Percentiles rank a stretch among this genome's conserved stretches.
Conservation (phyloP, 2,329 filamentous ascomycete species). For the Trichoderma pleuroti region DNA sequence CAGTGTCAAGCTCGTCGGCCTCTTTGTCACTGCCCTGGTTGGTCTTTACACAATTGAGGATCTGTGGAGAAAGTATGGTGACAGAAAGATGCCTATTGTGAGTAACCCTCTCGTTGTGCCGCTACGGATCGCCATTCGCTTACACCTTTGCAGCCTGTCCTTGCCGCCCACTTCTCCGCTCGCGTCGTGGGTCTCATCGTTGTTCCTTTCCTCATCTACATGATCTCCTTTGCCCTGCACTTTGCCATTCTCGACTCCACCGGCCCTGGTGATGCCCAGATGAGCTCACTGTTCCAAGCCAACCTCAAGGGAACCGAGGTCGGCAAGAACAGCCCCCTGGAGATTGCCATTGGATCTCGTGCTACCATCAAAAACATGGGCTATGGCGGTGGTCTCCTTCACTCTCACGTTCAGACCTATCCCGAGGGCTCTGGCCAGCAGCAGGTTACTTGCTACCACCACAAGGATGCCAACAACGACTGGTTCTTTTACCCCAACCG, state of each 20-base stretch:
- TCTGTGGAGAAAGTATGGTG: conserved; percentile 96
- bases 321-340: conserved; percentile 88
- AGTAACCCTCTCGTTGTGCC: conserved; percentile 27
- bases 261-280: conserved; percentile 97
- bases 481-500: conserved; percentile 99
- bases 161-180: conserved; percentile 74
- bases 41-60: conserved; percentile 95
- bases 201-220: conserved; percentile 85
- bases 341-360: conserved; percentile 83
- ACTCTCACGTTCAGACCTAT: conserved; percentile 95
- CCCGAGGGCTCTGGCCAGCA: conserved; percentile 92
- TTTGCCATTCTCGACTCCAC: conserved; percentile 91
- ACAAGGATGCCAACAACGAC: conserved; percentile 99
- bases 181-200: conserved; percentile 84
- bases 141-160: conserved; percentile 43
- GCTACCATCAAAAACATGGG: conserved; percentile 99
- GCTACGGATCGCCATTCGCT: background rate
- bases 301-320: conserved; percentile 93
- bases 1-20: conserved; percentile 96
- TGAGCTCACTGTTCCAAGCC: conserved; percentile 98
- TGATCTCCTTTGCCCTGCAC: conserved; percentile 92
- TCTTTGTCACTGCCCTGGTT: conserved; percentile 92
- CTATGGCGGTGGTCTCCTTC: conserved; percentile 91
- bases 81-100: conserved; percentile 84
- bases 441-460: conserved; percentile 98